These are phyloP conservation scores for Saturnispora besseyi DNA, from an alignment of 805 yeast species.

Conservation along the genomic window DNA sequence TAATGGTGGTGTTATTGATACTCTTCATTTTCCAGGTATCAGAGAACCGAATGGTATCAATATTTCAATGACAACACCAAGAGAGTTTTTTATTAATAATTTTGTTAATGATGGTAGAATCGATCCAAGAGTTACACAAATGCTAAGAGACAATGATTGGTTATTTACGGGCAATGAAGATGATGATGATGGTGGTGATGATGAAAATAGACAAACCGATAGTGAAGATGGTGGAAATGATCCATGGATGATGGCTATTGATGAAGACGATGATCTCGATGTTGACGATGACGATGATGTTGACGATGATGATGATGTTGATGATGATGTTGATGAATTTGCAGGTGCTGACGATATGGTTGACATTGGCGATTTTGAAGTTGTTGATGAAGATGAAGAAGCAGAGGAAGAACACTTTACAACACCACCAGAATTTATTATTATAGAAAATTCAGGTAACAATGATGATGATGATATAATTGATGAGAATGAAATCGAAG, in stretches of 20 bases:
- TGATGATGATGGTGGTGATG: constrained; percentile 7
- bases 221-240: constrained; percentile 17
- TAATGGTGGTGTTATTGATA: constrained; percentile 8
- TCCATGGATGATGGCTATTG: constrained; percentile 7
- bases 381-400: constrained; percentile 2
- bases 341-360: constrained; percentile 12
- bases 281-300: constrained; percentile 8
- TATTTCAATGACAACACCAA: constrained; percentile 16
- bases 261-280: constrained; percentile 13
- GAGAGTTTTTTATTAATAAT: constrained; percentile 1
- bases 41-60: constrained; percentile 19
- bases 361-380: constrained; percentile 7
- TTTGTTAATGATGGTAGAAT: constrained; percentile 3
- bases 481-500: constrained; percentile 2
- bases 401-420: constrained; percentile 8
- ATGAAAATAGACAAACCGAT: constrained; percentile 12
- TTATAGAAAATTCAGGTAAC: background rate
- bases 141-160: constrained; percentile 6
- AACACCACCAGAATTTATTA: constrained; percentile 1
- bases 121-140: constrained; percentile 6
- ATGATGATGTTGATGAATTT: constrained; percentile 9
- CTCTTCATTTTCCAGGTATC: constrained; percentile 19
- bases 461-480: background rate
- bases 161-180: constrained; percentile 14
- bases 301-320: constrained; percentile 13